phyloP scores from a whole-genome alignment of 768 basidiomycete genomes.

The Mycena chlorophos region DNA sequence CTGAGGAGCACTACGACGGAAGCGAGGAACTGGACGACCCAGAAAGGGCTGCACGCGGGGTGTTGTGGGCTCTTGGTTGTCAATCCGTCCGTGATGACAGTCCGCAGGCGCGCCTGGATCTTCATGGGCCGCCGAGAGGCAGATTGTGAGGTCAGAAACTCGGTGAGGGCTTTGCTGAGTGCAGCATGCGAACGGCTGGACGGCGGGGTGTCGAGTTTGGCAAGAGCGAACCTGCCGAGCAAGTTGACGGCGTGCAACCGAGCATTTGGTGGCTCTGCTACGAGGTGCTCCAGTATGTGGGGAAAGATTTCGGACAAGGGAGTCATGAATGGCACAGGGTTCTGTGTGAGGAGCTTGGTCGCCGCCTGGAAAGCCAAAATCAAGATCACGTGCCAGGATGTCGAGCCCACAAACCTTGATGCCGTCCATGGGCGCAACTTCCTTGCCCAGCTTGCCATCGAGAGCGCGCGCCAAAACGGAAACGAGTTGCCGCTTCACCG shows the following conservation, averaged over 20 bases:
- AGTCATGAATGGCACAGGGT: slow-evolving; percentile 48
- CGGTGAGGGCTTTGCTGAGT: slow-evolving; percentile 6
- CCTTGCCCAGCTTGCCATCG: slow-evolving; percentile 24
- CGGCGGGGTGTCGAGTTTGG: slow-evolving; percentile 29
- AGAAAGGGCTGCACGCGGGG: slow-evolving; percentile 35
- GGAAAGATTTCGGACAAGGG: slow-evolving; percentile 53
- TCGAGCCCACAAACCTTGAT: slow-evolving; percentile 28
- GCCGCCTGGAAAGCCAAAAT: slow-evolving; percentile 31
- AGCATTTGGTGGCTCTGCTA: slow-evolving; percentile 27
- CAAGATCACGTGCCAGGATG: not conserved
- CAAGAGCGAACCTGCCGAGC: slow-evolving; percentile 54
- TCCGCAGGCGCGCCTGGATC: slow-evolving; percentile 24
- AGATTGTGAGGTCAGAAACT: slow-evolving; percentile 14
- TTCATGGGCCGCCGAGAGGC: slow-evolving; percentile 2
- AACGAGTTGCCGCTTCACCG: slow-evolving; percentile 33
- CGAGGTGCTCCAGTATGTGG: slow-evolving; percentile 32
- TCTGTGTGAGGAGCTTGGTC: slow-evolving; percentile 35
- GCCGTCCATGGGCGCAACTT: slow-evolving; percentile 23
- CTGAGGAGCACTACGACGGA: slow-evolving; percentile 52
- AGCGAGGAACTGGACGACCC: slow-evolving; percentile 46
- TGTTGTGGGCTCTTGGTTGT: slow-evolving; percentile 21
- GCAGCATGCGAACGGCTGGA: slow-evolving; percentile 12
- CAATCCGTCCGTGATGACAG: slow-evolving; percentile 31
- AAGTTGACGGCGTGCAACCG: slow-evolving; percentile 59
- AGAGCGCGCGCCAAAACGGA: slow-evolving; percentile 39